Base-by-base conservation (phyloP, 257 asterid genomes). In the Eucommia ulmoides region DNA sequence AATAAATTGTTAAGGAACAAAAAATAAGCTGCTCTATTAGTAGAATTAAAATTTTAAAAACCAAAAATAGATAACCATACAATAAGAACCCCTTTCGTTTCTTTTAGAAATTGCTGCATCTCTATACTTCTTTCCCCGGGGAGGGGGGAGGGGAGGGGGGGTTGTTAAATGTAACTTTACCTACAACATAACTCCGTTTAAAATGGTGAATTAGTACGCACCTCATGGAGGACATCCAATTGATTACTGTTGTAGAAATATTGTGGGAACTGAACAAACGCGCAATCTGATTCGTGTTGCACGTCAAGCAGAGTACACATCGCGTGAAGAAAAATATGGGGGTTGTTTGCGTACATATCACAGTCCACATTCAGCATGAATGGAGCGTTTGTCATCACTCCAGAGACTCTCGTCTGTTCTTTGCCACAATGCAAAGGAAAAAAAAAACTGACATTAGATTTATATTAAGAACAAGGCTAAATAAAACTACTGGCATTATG, bases 341-440 rank as follows among this genome's bases (percentile, higher is more conserved):
- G 68, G 25, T 71, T 64, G 25, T 71, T 60, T 33, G 33, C 78
- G 23, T 51, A 66, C 73, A 63, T 66, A 41, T 71, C 74, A 45
- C 78, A 71, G 5, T 71, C 78, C 18, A 71, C 74, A 19, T 71
- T 71, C 24, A 71, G 44, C 68, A 71, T 66, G 41, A 66, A 54
- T 19, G 74, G 63, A 1, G 78, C 78, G 55, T 71, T 71, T 23
- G 71, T 66, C 74, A 71, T 62, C 55, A 71, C 56, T 41, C 67
- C 78, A 1, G 78, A 66, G 8, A 66, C 68, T 66, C 74, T 55
- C 0, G 65, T 55, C 78, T 71, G 65, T 22, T 48, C 6, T 8
- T 46, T 48, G 46, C 19, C 38, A 6, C 38, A 0, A 29, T 29
- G 38, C 10, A 6, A 6, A 19, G 22, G 9, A n/a, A 5, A 35